Evolutionary conservation across 345 rosid genomes (phyloP).

Genomic region (Orychophragmus violaceus): DNA sequence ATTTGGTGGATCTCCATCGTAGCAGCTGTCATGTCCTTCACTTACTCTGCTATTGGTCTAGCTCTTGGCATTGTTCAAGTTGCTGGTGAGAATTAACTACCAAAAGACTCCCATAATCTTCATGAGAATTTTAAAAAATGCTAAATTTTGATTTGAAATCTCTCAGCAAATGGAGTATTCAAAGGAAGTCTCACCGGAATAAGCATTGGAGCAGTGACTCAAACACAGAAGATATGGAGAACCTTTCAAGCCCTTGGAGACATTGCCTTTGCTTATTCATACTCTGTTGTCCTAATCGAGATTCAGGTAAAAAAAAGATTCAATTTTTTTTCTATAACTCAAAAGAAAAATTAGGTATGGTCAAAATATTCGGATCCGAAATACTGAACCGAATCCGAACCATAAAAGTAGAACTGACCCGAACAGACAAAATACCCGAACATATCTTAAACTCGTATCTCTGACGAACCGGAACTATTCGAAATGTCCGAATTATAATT

Average conservation of each 20-base stretch:
- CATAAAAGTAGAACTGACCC: too few relatives aligned
- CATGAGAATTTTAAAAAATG: not conserved
- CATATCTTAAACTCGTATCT: too few relatives aligned
- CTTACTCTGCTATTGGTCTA: conserved; percentile 86
- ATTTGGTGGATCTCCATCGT: conserved; percentile 88
- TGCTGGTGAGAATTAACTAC: conserved; percentile 26
- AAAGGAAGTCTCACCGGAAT: conserved; percentile 75
- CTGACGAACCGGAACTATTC: too few relatives aligned
- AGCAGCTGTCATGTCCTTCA: conserved; percentile 92
- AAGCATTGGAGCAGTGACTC: conserved; percentile 53
- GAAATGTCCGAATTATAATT: too few relatives aligned
- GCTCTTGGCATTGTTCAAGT: conserved; percentile 79
- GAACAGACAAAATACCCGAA: too few relatives aligned
- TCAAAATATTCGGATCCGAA: too few relatives aligned
- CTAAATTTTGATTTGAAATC: not conserved
- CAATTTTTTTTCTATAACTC: not conserved
- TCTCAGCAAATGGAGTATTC: conserved; percentile 43
- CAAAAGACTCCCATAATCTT: not conserved
- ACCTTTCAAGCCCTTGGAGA: conserved; percentile 84
- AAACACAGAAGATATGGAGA: conserved; percentile 70
- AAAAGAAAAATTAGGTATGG: not conserved
- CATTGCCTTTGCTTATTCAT: conserved; percentile 85
- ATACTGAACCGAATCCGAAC: too few relatives aligned
- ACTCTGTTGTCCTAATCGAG: conserved; percentile 63
- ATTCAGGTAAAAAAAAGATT: conserved; percentile 52